Evolutionary conservation across 2,329 filamentous ascomycete species (phyloP), one percentile per base, ranked within the genome.

Genomic region (Cladobotryum mycophilum): DNA sequence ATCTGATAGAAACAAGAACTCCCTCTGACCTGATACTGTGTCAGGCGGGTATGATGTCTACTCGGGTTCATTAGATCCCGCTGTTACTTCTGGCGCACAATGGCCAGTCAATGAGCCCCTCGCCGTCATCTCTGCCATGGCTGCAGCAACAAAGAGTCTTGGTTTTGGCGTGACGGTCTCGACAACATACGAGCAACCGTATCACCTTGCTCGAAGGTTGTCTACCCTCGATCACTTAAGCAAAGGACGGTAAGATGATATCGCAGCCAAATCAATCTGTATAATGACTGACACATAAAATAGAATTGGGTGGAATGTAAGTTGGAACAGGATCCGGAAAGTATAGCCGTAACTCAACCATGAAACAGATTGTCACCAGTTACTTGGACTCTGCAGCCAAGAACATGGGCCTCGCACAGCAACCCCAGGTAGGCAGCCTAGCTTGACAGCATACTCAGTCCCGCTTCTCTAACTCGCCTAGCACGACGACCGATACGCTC

Each of bases 41-140:
- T 47, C 8, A 66, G 83, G 81, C 14, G 82, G 82, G 3, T 87
- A 88, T 60, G 84, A 88, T 67, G 82, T 88, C 2, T 88, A 86
- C 64, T 80, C 79, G 34, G 83, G 79, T 53, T 70, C 68, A 0
- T 70, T 86, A 3, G 75, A 79, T 1, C 78, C 83, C 1, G 81
- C 82, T 0, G 76, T 84, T 22, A 67, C 74, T 5, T 81, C 82
- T 0, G 84, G 82, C 0, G 80, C 83, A 0, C 84, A 88, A 64
- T 88, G 82, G 79, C 85, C 84, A 0, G 80, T 86, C 15, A 86
- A 86, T 22, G 84, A 88, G 61, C 85, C 84, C 0, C 61, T 88
- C 2, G 75, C 78, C 1, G 75, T 83, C 1, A 73, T 88, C 1
- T 76, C 84, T 2, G 84, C 84, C 0, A 86, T 88, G 83, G 84